These are phyloP conservation scores for Trichoderma aggressivum DNA, from an alignment of 2,329 filamentous ascomycete genomes.

Conservation along the genomic window DNA sequence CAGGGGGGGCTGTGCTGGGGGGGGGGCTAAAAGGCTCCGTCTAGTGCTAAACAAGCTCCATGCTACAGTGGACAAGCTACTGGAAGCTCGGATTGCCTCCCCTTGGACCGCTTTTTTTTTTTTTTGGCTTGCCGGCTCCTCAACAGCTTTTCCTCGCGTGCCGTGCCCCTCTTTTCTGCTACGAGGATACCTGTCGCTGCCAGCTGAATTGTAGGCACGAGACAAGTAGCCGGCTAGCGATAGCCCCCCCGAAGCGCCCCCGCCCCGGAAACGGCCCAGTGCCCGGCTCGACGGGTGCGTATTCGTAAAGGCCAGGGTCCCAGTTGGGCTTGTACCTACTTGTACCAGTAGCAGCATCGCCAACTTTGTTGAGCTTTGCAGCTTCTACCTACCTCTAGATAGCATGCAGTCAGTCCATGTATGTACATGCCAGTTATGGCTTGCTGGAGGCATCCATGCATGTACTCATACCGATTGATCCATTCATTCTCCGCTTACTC, in stretches of 20 bases:
- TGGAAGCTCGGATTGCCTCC: background rate
- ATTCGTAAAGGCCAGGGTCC: conserved; percentile 9
- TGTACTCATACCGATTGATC: too few species aligned
- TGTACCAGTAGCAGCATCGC: background rate
- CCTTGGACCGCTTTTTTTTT: background rate
- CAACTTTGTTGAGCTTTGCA: background rate
- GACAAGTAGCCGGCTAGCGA: background rate
- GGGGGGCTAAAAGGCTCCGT: background rate
- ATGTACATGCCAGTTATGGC: background rate
- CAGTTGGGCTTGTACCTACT: background rate
- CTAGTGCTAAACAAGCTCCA: background rate
- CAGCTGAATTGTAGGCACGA: background rate
- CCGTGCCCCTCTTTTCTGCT: background rate
- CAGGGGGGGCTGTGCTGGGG: background rate
- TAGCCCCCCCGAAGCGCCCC: background rate
- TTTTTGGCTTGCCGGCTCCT: background rate
- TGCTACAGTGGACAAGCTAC: background rate
- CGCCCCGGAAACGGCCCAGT: conserved; percentile 8
- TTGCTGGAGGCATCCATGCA: background rate
- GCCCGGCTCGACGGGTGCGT: conserved; percentile 10
- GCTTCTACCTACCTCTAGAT: too few species aligned
- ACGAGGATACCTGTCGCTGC: background rate
- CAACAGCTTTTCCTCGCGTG: background rate
- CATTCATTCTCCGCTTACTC: conserved; percentile 1
- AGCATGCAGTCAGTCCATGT: background rate